phyloP scores from a whole-genome alignment of 768 basidiomycete genomes.

The Leccinum obscurum region DNA sequence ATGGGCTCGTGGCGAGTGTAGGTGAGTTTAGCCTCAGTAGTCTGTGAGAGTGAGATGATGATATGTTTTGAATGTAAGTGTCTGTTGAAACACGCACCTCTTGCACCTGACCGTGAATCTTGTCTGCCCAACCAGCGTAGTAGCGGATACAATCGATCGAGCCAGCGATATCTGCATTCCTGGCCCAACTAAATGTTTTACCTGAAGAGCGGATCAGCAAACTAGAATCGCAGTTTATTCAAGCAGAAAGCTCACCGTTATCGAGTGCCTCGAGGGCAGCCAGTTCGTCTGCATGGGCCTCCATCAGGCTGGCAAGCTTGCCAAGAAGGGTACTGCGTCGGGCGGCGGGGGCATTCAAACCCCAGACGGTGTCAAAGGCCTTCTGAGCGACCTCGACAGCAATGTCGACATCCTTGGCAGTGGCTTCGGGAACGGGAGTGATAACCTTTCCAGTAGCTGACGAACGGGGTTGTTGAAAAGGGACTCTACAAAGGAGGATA shows the following conservation, averaged over 20 bases:
- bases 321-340: slow-evolving; percentile 55
- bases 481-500: neutral
- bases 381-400: slow-evolving; percentile 71
- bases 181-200: slow-evolving; percentile 54
- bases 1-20: slow-evolving; percentile 25
- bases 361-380: slow-evolving; percentile 67
- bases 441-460: slow-evolving; percentile 65
- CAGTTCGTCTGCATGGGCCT: slow-evolving; percentile 59
- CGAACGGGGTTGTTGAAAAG: neutral
- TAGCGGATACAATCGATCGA: slow-evolving; percentile 54
- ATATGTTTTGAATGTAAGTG: neutral
- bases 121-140: slow-evolving; percentile 92
- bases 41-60: slow-evolving; percentile 23
- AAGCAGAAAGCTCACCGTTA: slow-evolving; percentile 42
- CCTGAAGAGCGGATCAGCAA: slow-evolving; percentile 34
- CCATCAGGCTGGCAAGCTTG: slow-evolving; percentile 67
- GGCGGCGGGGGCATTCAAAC: slow-evolving; percentile 54
- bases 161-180: slow-evolving; percentile 45
- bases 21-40: slow-evolving; percentile 20
- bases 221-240: neutral
- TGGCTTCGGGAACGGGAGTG: slow-evolving; percentile 55
- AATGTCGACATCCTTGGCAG: slow-evolving; percentile 68
- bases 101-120: slow-evolving; percentile 73
- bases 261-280: slow-evolving; percentile 76
- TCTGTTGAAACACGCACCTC: slow-evolving; percentile 37